Evolutionary conservation across 2,329 filamentous ascomycete species (phyloP).

Genomic region (Zymoseptoria crescenta): DNA sequence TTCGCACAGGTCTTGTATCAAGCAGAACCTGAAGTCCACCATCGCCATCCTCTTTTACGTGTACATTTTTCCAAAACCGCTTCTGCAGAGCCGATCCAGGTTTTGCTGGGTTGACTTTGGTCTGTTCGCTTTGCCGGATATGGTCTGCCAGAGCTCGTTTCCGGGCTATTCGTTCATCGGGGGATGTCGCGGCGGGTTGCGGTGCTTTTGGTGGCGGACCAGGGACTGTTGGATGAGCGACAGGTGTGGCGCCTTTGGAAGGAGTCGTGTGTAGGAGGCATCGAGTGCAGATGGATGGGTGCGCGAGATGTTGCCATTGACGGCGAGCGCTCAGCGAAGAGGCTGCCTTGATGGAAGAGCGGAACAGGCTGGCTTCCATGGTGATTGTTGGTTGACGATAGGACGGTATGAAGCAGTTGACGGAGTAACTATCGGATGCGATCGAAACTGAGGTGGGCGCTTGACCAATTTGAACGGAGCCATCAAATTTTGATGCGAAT

Average conservation of each 20-base stretch:
- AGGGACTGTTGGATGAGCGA: constrained; percentile 50
- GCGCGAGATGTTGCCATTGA: constrained; percentile 5
- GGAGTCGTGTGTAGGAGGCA: constrained; percentile 39
- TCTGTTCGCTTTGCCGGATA: constrained; percentile 39
- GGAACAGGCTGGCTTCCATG: constrained; percentile 16
- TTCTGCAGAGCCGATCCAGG: constrained; percentile 50
- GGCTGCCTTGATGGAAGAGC: constrained; percentile 18
- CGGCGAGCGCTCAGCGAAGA: constrained; percentile 28
- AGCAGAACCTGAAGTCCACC: constrained; percentile 61
- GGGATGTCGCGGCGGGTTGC: constrained; percentile 40
- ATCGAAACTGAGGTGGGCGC: too few species aligned
- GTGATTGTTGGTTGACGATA: not conserved
- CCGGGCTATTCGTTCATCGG: constrained; percentile 41
- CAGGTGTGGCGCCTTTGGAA: constrained; percentile 44
- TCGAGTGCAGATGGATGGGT: constrained; percentile 20
- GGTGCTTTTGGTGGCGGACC: constrained; percentile 55
- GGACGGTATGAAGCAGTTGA: too few species aligned
- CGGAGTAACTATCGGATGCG: too few species aligned
- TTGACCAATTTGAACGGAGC: too few species aligned
- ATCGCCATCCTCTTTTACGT: constrained; percentile 57
- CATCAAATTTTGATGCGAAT: too few species aligned
- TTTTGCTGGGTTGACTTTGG: constrained; percentile 37
- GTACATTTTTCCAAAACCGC: constrained; percentile 84
- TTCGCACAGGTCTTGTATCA: constrained; percentile 71
- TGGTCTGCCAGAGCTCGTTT: constrained; percentile 45